These are phyloP conservation scores for Rubia peregrina DNA, from an alignment of 305 asterid species.

Conservation along the genomic window DNA sequence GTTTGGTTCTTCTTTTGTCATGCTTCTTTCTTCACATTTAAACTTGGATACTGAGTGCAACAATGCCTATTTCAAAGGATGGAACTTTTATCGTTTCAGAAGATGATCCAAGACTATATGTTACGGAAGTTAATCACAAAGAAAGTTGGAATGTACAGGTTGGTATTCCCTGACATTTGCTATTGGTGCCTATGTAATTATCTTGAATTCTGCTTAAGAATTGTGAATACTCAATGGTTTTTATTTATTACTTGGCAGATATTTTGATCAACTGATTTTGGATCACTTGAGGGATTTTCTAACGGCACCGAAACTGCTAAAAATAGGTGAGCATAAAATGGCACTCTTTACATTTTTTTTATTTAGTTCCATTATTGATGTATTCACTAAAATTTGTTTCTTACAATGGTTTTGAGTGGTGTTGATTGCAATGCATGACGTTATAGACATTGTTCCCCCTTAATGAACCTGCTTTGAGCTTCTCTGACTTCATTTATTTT, in stretches of 20 bases:
- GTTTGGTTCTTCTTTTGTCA: no score
- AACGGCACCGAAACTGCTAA: conserved; percentile 44
- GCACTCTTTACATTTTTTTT: background rate
- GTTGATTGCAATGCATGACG: conserved; percentile 4
- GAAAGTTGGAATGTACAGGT: conserved; percentile 95
- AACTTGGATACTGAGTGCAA: conserved; percentile 89
- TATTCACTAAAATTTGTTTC: background rate
- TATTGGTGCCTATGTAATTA: conserved; percentile 20
- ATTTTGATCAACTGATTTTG: conserved; percentile 94
- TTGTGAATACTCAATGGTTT: background rate
- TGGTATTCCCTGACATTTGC: conserved; percentile 13
- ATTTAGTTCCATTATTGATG: background rate
- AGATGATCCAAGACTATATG: conserved; percentile 62
- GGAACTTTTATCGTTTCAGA: conserved; percentile 36
- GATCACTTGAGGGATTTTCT: conserved; percentile 77
- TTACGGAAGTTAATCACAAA: conserved; percentile 41
- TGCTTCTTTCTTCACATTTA: no score
- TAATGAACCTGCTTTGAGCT: background rate
- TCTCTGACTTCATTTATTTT: conserved; percentile 21
- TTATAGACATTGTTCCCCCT: background rate
- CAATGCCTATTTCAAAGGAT: conserved; percentile 37
- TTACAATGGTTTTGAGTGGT: background rate
- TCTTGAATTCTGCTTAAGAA: conserved; percentile 17
- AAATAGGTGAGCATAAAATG: conserved; percentile 42
- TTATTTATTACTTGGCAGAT: conserved; percentile 39